Conservation (phyloP, 2,329 filamentous ascomycete species). For the Rhinocladiella similis region DNA sequence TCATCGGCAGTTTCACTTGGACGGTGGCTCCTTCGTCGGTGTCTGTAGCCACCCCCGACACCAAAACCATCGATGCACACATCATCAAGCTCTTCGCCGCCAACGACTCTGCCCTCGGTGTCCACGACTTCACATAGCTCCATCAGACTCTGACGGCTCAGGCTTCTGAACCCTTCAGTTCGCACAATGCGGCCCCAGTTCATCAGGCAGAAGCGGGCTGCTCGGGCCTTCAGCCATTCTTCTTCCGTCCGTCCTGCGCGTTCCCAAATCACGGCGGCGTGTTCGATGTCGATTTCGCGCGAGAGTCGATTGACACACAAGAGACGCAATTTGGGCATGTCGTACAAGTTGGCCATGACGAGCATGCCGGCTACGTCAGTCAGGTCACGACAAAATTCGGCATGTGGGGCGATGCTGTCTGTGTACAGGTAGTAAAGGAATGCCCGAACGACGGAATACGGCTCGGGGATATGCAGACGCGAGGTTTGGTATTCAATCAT, state of each 20-base stretch:
- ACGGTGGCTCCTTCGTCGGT: conserved; percentile 27
- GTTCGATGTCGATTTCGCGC: conserved; percentile 88
- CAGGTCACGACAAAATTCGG: conserved; percentile 63
- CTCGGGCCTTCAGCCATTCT: conserved; percentile 87
- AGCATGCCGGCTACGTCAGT: conserved; percentile 89
- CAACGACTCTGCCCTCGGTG: conserved; percentile 85
- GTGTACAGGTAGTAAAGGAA: conserved; percentile 98
- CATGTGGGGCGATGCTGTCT: conserved; percentile 72
- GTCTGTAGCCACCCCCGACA: conserved; percentile 33
- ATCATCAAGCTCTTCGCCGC: conserved; percentile 77
- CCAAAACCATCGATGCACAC: conserved; percentile 48
- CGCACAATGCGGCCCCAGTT: conserved; percentile 95
- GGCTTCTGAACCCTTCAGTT: conserved; percentile 78
- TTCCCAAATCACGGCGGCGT: conserved; percentile 95
- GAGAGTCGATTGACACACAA: conserved; percentile 88
- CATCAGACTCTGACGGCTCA: conserved; percentile 77
- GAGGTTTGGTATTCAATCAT: conserved; percentile 98
- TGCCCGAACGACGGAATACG: conserved; percentile 88
- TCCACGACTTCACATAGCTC: conserved; percentile 93
- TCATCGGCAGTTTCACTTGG: conserved; percentile 41
- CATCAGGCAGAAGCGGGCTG: conserved; percentile 83
- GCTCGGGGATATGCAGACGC: conserved; percentile 96
- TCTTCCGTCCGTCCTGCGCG: conserved; percentile 86
- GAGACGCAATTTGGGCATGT: conserved; percentile 88
- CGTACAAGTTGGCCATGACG: conserved; percentile 97